These are phyloP conservation scores for Paecilomyces fulvus DNA, from an alignment of 2,329 filamentous ascomycete species.

Conservation along the genomic window DNA sequence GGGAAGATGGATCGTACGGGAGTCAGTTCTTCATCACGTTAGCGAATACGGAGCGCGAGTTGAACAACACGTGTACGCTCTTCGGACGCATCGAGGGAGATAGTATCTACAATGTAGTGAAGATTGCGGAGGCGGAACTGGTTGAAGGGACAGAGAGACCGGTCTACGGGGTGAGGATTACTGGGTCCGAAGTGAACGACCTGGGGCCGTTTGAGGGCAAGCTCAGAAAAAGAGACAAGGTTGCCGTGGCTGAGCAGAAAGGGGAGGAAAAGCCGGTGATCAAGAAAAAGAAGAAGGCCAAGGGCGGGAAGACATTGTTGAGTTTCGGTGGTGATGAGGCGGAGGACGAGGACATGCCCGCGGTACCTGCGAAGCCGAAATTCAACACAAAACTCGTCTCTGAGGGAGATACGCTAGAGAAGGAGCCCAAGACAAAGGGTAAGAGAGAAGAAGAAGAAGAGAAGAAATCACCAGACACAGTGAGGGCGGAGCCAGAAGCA, in stretches of 20 bases:
- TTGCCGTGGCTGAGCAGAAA: slow-evolving; percentile 19
- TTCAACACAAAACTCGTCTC: slow-evolving; percentile 40
- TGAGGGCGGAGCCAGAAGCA: slow-evolving; percentile 8
- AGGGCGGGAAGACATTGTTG: slow-evolving; percentile 35
- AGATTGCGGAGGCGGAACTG: slow-evolving; percentile 83
- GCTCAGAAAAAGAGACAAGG: slow-evolving; percentile 32
- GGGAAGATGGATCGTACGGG: slow-evolving; percentile 64
- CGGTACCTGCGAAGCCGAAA: slow-evolving; percentile 37
- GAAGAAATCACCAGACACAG: slow-evolving; percentile 5
- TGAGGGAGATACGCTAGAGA: slow-evolving; percentile 16
- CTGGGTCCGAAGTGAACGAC: slow-evolving; percentile 37
- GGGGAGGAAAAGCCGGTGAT: slow-evolving; percentile 20
- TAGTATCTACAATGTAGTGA: slow-evolving; percentile 91
- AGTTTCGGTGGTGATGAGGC: slow-evolving; percentile 40
- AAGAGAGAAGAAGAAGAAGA: slow-evolving; percentile 7
- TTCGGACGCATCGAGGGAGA: slow-evolving; percentile 90
- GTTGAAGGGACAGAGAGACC: slow-evolving; percentile 72
- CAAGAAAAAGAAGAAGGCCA: slow-evolving; percentile 34
- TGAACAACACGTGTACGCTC: slow-evolving; percentile 84
- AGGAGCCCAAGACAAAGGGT: slow-evolving; percentile 6
- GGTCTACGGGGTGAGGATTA: slow-evolving; percentile 73
- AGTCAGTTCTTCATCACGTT: slow-evolving; percentile 97
- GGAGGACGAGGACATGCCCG: slow-evolving; percentile 25
- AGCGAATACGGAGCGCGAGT: slow-evolving; percentile 66
- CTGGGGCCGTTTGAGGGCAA: slow-evolving; percentile 38